phyloP scores from a whole-genome alignment of 192 early-diverging fungal genomes.

The Coemansia sp. region DNA sequence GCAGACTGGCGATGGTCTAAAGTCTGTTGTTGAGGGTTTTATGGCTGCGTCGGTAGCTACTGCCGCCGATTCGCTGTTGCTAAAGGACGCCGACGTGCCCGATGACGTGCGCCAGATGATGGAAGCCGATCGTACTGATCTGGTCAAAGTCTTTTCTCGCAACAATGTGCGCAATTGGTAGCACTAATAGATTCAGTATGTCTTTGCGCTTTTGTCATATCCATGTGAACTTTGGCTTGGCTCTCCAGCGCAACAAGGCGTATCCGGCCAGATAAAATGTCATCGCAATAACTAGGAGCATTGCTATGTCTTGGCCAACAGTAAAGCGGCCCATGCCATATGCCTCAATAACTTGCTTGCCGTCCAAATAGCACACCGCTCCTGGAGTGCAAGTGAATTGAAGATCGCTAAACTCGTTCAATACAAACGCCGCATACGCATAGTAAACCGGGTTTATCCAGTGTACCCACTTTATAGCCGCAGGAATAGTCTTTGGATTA shows the following conservation, averaged over 20 bases:
- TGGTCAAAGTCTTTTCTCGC: conserved; percentile 44
- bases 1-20: conserved; percentile 61
- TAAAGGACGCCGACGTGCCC: conserved; percentile 9
- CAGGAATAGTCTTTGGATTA: conserved; percentile 43
- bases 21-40: conserved; percentile 62
- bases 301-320: conserved; percentile 25
- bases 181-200: neutral
- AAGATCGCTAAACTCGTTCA: conserved; percentile 53
- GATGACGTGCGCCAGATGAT: conserved; percentile 13
- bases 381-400: conserved; percentile 30
- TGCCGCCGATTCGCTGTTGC: conserved; percentile 36
- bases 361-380: conserved; percentile 35
- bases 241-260: conserved; percentile 51
- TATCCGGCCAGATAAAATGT: conserved; percentile 37
- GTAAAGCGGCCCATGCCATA: conserved; percentile 48
- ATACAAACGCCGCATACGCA: conserved; percentile 46
- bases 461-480: conserved; percentile 55
- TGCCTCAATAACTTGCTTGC: conserved; percentile 38
- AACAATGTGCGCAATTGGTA: conserved; percentile 41
- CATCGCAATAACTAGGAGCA: conserved; percentile 33
- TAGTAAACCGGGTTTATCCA: conserved; percentile 55
- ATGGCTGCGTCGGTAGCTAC: conserved; percentile 59
- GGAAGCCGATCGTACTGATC: conserved; percentile 22
- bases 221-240: conserved; percentile 39
- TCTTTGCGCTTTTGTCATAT: neutral